Evolutionary conservation across 106 monocot genomes (phyloP).

Genomic region (Dactylorhiza incarnata): DNA sequence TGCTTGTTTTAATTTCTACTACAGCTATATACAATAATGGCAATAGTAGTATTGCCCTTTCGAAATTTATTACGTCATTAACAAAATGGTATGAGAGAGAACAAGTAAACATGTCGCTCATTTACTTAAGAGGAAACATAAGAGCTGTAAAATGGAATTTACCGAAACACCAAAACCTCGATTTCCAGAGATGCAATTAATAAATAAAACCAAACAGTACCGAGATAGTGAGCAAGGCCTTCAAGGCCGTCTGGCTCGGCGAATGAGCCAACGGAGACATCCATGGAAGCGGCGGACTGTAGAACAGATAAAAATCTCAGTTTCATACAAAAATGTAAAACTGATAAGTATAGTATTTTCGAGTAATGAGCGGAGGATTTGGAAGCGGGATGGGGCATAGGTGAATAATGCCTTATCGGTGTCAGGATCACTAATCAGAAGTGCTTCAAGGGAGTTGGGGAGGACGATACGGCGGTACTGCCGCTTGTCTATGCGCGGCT

Average conservation of each 20-base stretch:
- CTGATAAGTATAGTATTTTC: neutral
- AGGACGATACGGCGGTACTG: slow-evolving; percentile 78
- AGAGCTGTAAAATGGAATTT: neutral
- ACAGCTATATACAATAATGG: neutral
- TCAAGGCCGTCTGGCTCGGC: slow-evolving; percentile 76
- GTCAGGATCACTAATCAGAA: slow-evolving; percentile 87
- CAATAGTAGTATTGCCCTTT: neutral
- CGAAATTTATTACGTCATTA: neutral
- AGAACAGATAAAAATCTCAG: neutral
- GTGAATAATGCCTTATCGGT: slow-evolving; percentile 56
- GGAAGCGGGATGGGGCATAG: neutral
- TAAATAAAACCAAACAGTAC: slow-evolving; percentile 25
- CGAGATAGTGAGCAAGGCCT: slow-evolving; percentile 83
- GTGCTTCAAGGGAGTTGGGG: slow-evolving; percentile 64
- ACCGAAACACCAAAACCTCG: neutral
- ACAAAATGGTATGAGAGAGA: neutral
- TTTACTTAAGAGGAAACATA: no score
- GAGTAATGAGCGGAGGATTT: no score
- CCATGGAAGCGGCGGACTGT: slow-evolving; percentile 81
- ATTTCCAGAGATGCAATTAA: neutral
- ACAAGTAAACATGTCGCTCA: no score
- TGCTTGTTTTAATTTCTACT: neutral
- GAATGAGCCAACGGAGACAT: slow-evolving; percentile 63
- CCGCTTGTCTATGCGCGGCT: slow-evolving; percentile 61
- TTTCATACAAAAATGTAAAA: neutral